A percentile compares a stretch with the other conserved stretches of the same genome.
Conservation (phyloP, 2,329 filamentous ascomycete genomes). For the Alternaria panax region DNA sequence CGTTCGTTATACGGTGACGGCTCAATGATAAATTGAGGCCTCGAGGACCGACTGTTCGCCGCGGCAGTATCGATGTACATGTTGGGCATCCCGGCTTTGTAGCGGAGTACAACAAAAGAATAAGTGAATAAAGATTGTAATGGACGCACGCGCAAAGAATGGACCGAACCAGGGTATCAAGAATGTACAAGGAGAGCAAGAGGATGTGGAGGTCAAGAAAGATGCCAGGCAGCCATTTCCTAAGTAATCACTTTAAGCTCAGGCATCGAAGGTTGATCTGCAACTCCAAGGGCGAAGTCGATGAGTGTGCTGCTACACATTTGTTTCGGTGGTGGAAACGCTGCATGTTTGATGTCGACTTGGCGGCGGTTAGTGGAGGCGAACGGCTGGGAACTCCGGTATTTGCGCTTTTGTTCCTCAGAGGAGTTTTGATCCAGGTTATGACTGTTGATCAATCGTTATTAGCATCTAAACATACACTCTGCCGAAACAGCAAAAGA, state of each 20-base stretch:
- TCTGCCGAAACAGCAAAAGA: background rate
- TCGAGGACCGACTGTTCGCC: conserved; percentile 35
- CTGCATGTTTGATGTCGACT: conserved; percentile 30
- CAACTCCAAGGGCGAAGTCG: conserved; percentile 10
- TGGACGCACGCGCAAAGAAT: conserved; percentile 3
- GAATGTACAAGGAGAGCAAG: conserved; percentile 5
- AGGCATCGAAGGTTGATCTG: conserved; percentile 25
- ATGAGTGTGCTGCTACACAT: conserved; percentile 27
- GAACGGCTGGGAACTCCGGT: background rate
- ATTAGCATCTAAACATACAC: background rate
- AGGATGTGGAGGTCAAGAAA: conserved; percentile 10
- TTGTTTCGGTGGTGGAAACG: conserved; percentile 40
- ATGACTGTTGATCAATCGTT: background rate
- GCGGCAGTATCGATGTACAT: conserved; percentile 48
- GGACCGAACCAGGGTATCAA: conserved; percentile 6
- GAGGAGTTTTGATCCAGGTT: background rate
- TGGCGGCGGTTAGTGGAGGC: conserved; percentile 14
- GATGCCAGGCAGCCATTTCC: conserved; percentile 22
- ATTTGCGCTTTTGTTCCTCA: background rate
- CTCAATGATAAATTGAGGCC: conserved; percentile 28
- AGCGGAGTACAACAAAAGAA: background rate
- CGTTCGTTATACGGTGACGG: conserved; percentile 27
- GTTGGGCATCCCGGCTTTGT: background rate
- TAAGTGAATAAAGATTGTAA: conserved; percentile 5
- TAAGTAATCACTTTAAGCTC: conserved; percentile 15